Conservation (phyloP, 805 yeast genomes). For the Kuraishia capsulata region DNA sequence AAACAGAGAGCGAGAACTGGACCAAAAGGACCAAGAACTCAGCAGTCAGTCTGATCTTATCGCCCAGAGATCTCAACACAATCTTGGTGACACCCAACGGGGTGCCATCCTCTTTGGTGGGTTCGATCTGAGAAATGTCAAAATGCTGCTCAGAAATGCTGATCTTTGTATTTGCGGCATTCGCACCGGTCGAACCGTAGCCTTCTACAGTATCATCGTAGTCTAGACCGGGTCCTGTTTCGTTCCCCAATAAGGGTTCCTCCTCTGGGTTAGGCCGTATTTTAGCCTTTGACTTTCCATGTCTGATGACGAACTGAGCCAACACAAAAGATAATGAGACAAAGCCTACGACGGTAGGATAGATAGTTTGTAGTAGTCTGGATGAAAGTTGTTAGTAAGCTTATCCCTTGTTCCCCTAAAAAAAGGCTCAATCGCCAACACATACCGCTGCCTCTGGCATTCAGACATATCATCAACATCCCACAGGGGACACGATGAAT, state of each 20-base stretch:
- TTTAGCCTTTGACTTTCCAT: neutral
- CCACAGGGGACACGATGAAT: slow-evolving; percentile 3
- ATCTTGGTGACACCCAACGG: slow-evolving; percentile 45
- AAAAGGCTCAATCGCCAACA: too few species aligned
- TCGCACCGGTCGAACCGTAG: slow-evolving; percentile 9
- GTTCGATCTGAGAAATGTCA: slow-evolving; percentile 46
- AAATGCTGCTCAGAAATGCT: slow-evolving; percentile 51
- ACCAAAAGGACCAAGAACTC: slow-evolving; percentile 31
- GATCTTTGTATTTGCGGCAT: slow-evolving; percentile 1
- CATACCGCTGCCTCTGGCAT: slow-evolving; percentile 1
- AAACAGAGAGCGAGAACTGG: slow-evolving; percentile 26
- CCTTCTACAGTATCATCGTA: slow-evolving; percentile 4
- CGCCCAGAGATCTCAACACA: slow-evolving; percentile 39
- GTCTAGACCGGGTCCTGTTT: slow-evolving; percentile 4
- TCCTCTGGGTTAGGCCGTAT: slow-evolving; percentile 4
- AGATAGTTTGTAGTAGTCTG: neutral
- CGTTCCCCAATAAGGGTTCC: slow-evolving; percentile 4
- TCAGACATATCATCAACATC: slow-evolving; percentile 2
- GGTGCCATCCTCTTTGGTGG: slow-evolving; percentile 49
- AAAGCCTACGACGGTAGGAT: neutral
- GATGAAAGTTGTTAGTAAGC: too few species aligned
- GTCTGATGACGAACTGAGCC: too few species aligned
- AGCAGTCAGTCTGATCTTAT: slow-evolving; percentile 40
- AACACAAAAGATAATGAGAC: too few species aligned
- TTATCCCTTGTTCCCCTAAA: too few species aligned